Conservation (phyloP, 1,284 basidiomycete genomes). For the Leccinum angustisporum region DNA sequence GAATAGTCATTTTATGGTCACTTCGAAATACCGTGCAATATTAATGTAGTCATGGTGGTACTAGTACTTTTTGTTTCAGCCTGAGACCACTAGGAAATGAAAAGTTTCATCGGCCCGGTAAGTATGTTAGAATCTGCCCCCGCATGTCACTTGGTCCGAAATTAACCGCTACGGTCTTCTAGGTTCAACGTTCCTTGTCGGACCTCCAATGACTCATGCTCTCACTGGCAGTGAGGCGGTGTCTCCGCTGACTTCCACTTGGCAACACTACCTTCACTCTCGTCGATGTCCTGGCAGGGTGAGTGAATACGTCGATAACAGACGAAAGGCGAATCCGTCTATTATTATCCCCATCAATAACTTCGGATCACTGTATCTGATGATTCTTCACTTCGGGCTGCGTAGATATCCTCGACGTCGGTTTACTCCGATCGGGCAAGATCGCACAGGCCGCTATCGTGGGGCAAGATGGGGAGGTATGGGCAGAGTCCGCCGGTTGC, state of each 20-base stretch:
- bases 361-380: constrained; percentile 3
- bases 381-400: not conserved
- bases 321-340: not conserved
- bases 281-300: constrained; percentile 57
- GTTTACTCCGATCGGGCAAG: constrained; percentile 80
- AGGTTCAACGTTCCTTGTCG: not conserved
- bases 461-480: constrained; percentile 83
- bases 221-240: not conserved
- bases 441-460: constrained; percentile 83
- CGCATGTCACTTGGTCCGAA: too few relatives aligned
- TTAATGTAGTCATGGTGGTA: too few relatives aligned
- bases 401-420: constrained; percentile 37
- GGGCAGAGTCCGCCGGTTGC: constrained; percentile 80
- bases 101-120: too few relatives aligned
- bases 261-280: not conserved
- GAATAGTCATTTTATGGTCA: too few relatives aligned
- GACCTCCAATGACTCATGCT: not conserved
- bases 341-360: not conserved
- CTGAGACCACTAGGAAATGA: too few relatives aligned
- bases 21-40: too few relatives aligned
- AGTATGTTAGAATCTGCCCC: too few relatives aligned
- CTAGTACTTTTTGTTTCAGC: too few relatives aligned
- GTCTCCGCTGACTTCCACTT: not conserved
- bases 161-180: too few relatives aligned
- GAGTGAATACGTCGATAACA: constrained; percentile 3